phyloP scores from a whole-genome alignment of 2,329 filamentous ascomycete species.

The Penicillium nordicum region DNA sequence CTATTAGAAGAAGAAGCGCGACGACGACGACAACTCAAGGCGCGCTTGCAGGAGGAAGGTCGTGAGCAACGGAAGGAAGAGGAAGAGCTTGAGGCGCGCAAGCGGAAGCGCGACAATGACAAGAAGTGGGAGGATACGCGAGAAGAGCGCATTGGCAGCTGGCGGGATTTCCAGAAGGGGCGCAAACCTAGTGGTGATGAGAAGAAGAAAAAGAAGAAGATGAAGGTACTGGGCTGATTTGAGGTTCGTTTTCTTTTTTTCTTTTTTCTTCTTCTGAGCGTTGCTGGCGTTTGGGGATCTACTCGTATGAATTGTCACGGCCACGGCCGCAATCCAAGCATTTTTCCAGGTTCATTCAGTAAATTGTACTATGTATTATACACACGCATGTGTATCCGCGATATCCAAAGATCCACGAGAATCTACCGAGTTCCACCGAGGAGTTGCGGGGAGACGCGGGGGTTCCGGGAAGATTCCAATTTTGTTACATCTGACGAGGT shows the following conservation, averaged over 20 bases:
- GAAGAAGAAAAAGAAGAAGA: constrained; percentile 58
- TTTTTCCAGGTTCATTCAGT: background rate
- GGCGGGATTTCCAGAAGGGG: constrained; percentile 83
- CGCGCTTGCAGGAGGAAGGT: constrained; percentile 94
- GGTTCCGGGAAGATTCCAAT: background rate
- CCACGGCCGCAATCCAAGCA: background rate
- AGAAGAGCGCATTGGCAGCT: constrained; percentile 87
- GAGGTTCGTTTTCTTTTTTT: background rate
- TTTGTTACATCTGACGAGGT: background rate
- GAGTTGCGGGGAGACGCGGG: constrained; percentile 6
- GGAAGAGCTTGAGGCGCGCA: constrained; percentile 74
- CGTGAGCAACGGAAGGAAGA: constrained; percentile 82
- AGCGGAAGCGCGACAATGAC: constrained; percentile 86
- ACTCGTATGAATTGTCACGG: background rate
- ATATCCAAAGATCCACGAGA: constrained; percentile 6
- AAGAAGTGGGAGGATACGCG: constrained; percentile 92
- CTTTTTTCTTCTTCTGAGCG: background rate
- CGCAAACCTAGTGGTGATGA: constrained; percentile 54
- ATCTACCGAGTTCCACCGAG: constrained; percentile 13
- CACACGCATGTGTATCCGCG: background rate
- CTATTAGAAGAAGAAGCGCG: constrained; percentile 90
- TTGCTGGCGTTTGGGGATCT: constrained; percentile 1
- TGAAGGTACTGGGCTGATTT: constrained; percentile 47
- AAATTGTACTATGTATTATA: background rate
- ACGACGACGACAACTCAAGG: constrained; percentile 79